These are phyloP conservation scores for Magnaporthiopsis poae DNA, from an alignment of 2,329 filamentous ascomycete genomes.

Conservation along the genomic window DNA sequence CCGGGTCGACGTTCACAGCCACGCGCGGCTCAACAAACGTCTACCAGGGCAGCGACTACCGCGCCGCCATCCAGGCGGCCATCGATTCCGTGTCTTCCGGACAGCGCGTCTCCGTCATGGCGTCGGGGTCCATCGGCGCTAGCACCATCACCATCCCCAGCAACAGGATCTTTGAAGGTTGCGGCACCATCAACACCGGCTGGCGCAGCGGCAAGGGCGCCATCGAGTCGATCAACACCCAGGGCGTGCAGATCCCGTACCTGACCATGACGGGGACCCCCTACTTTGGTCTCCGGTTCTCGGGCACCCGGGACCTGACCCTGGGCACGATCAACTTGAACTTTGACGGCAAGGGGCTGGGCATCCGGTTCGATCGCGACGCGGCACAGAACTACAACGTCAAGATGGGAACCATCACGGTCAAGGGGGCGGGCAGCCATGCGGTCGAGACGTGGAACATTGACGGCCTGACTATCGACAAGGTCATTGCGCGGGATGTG, in stretches of 20 bases:
- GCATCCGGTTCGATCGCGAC: slow-evolving; percentile 50
- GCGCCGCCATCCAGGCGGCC: slow-evolving; percentile 42
- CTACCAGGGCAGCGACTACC: slow-evolving; percentile 45
- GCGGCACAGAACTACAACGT: slow-evolving; percentile 41
- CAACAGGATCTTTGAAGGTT: slow-evolving; percentile 49
- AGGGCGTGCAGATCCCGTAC: slow-evolving; percentile 43
- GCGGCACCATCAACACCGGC: slow-evolving; percentile 43
- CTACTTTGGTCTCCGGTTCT: slow-evolving; percentile 49
- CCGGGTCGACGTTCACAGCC: slow-evolving; percentile 33
- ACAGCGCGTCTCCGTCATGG: slow-evolving; percentile 43
- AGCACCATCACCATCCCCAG: slow-evolving; percentile 39
- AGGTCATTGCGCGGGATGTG: slow-evolving; percentile 42
- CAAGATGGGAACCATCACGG: slow-evolving; percentile 39
- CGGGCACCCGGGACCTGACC: slow-evolving; percentile 35
- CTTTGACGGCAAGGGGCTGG: slow-evolving; percentile 38
- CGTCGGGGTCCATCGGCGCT: slow-evolving; percentile 46
- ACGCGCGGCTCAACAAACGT: slow-evolving; percentile 32
- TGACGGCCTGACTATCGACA: slow-evolving; percentile 39
- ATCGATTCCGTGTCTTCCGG: slow-evolving; percentile 41
- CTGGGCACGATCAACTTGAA: slow-evolving; percentile 46
- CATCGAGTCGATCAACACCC: slow-evolving; percentile 39
- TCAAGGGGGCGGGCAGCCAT: slow-evolving; percentile 44
- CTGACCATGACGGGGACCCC: slow-evolving; percentile 47
- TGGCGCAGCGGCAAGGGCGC: slow-evolving; percentile 36
- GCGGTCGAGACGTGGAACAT: slow-evolving; percentile 53